Base-by-base conservation (phyloP, 305 asterid species). In the Andrographis paniculata region DNA sequence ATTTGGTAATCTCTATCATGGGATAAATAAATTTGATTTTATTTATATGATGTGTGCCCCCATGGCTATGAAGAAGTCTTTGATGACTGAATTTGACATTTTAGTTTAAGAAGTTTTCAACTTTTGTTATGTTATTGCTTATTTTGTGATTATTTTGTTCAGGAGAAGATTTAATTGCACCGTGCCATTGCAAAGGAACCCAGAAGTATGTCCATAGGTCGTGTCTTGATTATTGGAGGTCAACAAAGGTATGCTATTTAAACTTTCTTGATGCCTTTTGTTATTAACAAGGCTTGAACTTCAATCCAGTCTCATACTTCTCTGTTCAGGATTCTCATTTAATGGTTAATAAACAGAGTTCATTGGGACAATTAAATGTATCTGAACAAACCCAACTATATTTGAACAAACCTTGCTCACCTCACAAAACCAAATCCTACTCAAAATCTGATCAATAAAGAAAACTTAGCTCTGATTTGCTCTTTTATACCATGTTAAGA, bases 221-320 rank as follows among this genome's bases (percentile, higher is more conserved):
- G 55, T 91, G 99, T 67, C 96, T 91, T 52, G 99, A 91, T 72
- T 80, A 87, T 69, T 91, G 99, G 99, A 83, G 99, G 76, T 87
- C 96, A 36, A 80, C 95, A 42, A 91, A 91, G 98, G 96, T 89
- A 65, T 53, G 14, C 17, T 37, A 5, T 37, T n/a, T n/a, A n/a
- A 27, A 37, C 31, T 56, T 56, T 14, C 20, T 9, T 44, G 5
- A 33, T 33, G 48, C 27, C 2, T 20, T 17, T 39, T 35, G 40
- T 18, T 18, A 33, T 4, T 46, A 14, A 37, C 17, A 36, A 28
- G 41, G 42, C 36, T 53, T 23, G 23, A 20, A 45, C 27, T 28
- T 20, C 23, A 48, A 5, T 8, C 20, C n/a, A n/a, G n/a, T n/a
- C n/a, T n/a, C n/a, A n/a, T n/a, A n/a, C n/a, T 40, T 66, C 18